phyloP scores from a whole-genome alignment of 139 green algal species.

The Parachlorella kessleri region DNA sequence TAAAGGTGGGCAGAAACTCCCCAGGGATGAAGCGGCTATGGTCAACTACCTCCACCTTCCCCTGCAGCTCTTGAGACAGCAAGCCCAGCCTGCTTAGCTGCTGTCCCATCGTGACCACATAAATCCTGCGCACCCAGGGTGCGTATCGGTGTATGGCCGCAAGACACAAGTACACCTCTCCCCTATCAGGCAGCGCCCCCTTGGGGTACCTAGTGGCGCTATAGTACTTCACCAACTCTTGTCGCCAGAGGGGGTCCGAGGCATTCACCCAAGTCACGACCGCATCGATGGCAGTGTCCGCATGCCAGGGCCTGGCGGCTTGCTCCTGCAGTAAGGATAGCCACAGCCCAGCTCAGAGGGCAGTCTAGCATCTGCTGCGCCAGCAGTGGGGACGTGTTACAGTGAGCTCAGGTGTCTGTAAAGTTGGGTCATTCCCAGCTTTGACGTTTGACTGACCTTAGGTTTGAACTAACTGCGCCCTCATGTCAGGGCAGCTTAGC shows the following conservation, averaged over 20 bases:
- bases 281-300: neutral
- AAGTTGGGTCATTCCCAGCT: no score
- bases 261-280: neutral
- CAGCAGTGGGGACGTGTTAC: no score
- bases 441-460: no score
- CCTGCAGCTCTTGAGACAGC: neutral
- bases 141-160: neutral
- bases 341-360: no score
- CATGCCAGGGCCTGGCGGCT: no score
- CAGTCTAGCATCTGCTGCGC: no score
- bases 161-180: neutral
- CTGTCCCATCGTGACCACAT: neutral
- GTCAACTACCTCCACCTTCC: slow-evolving; percentile 13
- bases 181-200: no score
- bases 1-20: slow-evolving; percentile 21
- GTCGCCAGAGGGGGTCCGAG: neutral
- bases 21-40: slow-evolving; percentile 11
- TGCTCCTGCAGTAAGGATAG: no score
- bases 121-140: neutral
- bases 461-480: no score
- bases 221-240: neutral
- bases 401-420: no score
- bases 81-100: neutral
- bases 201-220: neutral
- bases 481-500: no score